phyloP scores from a whole-genome alignment of 2,329 filamentous ascomycete genomes.

The Colletotrichum brevisporum region DNA sequence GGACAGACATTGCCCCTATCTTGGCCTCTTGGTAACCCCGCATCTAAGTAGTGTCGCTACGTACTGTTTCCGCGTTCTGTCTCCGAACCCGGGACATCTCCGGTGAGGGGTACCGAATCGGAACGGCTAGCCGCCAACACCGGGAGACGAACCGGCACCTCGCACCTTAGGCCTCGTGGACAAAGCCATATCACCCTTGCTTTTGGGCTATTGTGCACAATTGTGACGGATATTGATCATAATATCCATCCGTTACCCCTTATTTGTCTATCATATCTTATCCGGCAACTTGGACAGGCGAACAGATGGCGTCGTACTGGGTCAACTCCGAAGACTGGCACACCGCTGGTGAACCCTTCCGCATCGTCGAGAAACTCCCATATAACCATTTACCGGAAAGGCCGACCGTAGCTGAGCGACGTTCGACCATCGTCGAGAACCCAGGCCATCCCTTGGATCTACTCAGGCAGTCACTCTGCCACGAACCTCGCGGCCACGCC shows the following conservation, averaged over 20 bases:
- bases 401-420: conserved; percentile 13
- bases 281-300: not conserved
- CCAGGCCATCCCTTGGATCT: conserved; percentile 17
- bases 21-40: too few relatives aligned
- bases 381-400: not conserved
- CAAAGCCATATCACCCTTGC: not conserved
- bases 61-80: not conserved
- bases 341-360: conserved; percentile 47
- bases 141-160: too few relatives aligned
- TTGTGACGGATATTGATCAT: too few relatives aligned
- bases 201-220: not conserved
- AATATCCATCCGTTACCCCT: too few relatives aligned
- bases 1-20: too few relatives aligned
- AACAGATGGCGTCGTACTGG: conserved; percentile 39
- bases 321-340: conserved; percentile 47
- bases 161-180: too few relatives aligned
- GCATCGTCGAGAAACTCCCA: conserved; percentile 42
- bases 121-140: not conserved
- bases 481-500: conserved; percentile 40
- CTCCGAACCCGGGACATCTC: not conserved
- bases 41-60: not conserved
- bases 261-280: not conserved
- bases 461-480: conserved; percentile 33
- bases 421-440: conserved; percentile 5
- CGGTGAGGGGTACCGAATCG: not conserved